These are phyloP conservation scores for Immersiporthe knoxdaviesiana DNA, from an alignment of 2,329 filamentous ascomycete species.

Conservation along the genomic window DNA sequence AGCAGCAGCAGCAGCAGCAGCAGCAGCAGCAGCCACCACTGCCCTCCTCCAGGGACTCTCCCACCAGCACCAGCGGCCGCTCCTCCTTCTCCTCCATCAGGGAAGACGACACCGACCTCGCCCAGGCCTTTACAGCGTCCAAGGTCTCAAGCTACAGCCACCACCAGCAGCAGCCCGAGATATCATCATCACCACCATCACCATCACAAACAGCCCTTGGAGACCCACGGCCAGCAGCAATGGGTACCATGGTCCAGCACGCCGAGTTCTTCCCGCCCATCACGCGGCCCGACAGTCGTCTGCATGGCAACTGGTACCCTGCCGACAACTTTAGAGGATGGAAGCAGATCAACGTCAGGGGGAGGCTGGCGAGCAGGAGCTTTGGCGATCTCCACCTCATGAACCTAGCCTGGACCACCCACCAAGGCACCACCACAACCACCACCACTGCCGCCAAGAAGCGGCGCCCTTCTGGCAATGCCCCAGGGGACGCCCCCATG, in stretches of 20 bases:
- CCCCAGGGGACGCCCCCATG: slow-evolving; percentile 58
- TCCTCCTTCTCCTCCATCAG: slow-evolving; percentile 66
- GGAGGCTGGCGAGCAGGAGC: slow-evolving; percentile 63
- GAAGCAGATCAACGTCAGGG: slow-evolving; percentile 64
- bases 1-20: no score
- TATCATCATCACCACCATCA: neutral
- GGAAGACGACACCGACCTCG: slow-evolving; percentile 61
- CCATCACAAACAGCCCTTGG: slow-evolving; percentile 52
- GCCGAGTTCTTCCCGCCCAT: slow-evolving; percentile 55
- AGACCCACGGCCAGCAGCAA: slow-evolving; percentile 46
- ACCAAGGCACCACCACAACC: slow-evolving; percentile 29
- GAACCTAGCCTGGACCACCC: slow-evolving; percentile 57
- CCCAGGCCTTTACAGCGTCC: slow-evolving; percentile 65
- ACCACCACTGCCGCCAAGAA: slow-evolving; percentile 21
- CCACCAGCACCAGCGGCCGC: slow-evolving; percentile 39
- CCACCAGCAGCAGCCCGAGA: slow-evolving; percentile 42
- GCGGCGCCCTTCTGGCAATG: slow-evolving; percentile 28
- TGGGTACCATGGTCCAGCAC: slow-evolving; percentile 46
- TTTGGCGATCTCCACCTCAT: slow-evolving; percentile 62
- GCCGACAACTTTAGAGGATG: slow-evolving; percentile 63
- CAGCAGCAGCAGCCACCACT: no score
- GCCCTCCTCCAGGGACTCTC: slow-evolving; percentile 39
- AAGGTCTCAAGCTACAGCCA: slow-evolving; percentile 63
- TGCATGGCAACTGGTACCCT: slow-evolving; percentile 63
- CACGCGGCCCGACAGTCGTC: slow-evolving; percentile 58